phyloP scores from a whole-genome alignment of 148 eudicot genomes.

The Amaranthus cruentus region DNA sequence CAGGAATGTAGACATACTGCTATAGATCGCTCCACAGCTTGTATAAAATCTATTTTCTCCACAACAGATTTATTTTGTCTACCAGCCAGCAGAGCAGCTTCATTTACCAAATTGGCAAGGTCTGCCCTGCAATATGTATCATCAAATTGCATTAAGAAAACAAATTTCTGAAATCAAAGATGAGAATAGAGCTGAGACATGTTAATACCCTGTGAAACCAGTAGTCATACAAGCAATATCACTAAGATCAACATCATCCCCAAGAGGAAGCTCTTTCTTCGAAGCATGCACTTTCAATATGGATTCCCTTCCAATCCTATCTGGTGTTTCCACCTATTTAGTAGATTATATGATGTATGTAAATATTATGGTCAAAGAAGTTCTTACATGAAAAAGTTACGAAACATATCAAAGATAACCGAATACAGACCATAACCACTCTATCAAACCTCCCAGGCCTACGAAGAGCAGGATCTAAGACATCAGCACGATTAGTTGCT shows the following conservation, averaged over 20 bases:
- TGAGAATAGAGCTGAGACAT: slow-evolving; percentile 10
- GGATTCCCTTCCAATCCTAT: slow-evolving; percentile 88
- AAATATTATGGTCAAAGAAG: background rate
- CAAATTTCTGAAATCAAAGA: slow-evolving; percentile 7
- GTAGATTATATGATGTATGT: slow-evolving; percentile 13
- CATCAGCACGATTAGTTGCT: slow-evolving; percentile 94
- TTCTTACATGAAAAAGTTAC: background rate
- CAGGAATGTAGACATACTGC: slow-evolving; percentile 46
- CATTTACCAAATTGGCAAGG: slow-evolving; percentile 96
- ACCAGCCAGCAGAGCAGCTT: slow-evolving; percentile 97
- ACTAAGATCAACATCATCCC: slow-evolving; percentile 59
- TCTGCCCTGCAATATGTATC: slow-evolving; percentile 69
- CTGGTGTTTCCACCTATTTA: slow-evolving; percentile 88
- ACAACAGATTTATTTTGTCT: slow-evolving; percentile 71
- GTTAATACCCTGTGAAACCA: slow-evolving; percentile 85
- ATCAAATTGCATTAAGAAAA: slow-evolving; percentile 16
- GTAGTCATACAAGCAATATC: slow-evolving; percentile 91
- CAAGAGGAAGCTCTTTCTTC: slow-evolving; percentile 91
- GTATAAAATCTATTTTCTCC: slow-evolving; percentile 80
- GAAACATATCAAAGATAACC: background rate
- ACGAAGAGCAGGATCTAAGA: slow-evolving; percentile 94
- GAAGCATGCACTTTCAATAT: slow-evolving; percentile 76
- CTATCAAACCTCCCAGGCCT: slow-evolving; percentile 96
- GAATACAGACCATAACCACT: slow-evolving; percentile 64
- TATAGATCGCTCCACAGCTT: slow-evolving; percentile 88